A percentile compares a stretch with the other conserved stretches of the same genome.
These are phyloP conservation scores for Herpotrichia juniperi DNA, from an alignment of 2,329 filamentous ascomycete species.

Conservation along the genomic window DNA sequence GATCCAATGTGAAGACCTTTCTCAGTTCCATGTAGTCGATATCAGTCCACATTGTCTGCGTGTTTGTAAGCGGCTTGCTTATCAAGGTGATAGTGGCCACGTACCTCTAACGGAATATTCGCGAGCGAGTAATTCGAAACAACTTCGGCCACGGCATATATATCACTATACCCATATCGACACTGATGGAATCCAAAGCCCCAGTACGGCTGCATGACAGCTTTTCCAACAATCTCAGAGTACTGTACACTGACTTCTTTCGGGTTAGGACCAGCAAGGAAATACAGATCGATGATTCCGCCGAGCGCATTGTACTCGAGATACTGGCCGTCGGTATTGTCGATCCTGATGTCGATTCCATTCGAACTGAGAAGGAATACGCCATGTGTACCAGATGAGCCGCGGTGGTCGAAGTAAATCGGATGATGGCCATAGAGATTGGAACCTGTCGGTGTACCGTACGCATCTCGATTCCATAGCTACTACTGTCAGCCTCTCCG, in stretches of 20 bases:
- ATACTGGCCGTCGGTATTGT: constrained; percentile 68
- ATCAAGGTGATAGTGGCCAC: no score
- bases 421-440: constrained; percentile 77
- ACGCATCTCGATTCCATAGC: no score
- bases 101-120: constrained; percentile 72
- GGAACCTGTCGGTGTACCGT: constrained; percentile 56
- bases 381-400: constrained; percentile 39
- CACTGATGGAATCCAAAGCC: constrained; percentile 60
- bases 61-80: no score
- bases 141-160: constrained; percentile 69
- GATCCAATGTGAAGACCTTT: constrained; percentile 69
- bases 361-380: constrained; percentile 31
- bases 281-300: constrained; percentile 72
- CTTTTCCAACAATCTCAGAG: constrained; percentile 55
- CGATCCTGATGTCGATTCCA: constrained; percentile 72
- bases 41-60: constrained; percentile 76
- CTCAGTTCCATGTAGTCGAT: constrained; percentile 71
- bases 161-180: constrained; percentile 61
- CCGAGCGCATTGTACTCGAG: constrained; percentile 82
- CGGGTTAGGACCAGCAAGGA: constrained; percentile 56
- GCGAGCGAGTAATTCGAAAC: constrained; percentile 71
- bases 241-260: constrained; percentile 57
- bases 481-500: no score
- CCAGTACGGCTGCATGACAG: constrained; percentile 60
- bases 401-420: constrained; percentile 73